phyloP scores from a whole-genome alignment of 768 basidiomycete genomes.

The Lactarius tabidus region DNA sequence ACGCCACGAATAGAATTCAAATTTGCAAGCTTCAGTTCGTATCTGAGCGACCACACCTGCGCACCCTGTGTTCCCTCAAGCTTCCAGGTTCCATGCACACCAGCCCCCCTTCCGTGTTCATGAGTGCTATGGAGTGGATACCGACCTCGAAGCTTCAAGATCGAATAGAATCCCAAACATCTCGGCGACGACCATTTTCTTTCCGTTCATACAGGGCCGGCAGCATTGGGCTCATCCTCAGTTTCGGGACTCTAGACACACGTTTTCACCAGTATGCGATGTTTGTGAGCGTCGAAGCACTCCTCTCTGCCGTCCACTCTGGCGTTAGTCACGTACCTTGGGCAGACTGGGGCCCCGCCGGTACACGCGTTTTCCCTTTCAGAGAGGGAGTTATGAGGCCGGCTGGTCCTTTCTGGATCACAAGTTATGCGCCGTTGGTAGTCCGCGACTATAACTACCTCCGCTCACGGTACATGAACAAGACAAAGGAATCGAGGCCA shows the following conservation, averaged over 20 bases:
- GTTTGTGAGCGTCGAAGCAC: slow-evolving; percentile 5
- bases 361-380: neutral
- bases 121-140: slow-evolving; percentile 7
- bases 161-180: neutral
- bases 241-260: neutral
- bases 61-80: slow-evolving; percentile 7
- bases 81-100: neutral
- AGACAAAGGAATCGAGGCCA: neutral
- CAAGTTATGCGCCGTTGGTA: slow-evolving; percentile 1
- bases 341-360: slow-evolving; percentile 14
- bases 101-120: neutral
- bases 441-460: slow-evolving; percentile 11
- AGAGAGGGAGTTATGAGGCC: neutral
- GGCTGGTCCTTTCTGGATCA: slow-evolving; percentile 16
- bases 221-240: slow-evolving; percentile 2
- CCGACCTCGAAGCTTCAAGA: neutral
- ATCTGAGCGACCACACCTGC: neutral
- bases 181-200: neutral
- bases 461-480: neutral
- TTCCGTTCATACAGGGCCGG: slow-evolving; percentile 15
- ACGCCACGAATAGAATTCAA: neutral
- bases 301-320: neutral
- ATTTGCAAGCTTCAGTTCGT: slow-evolving; percentile 7
- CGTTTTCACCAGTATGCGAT: neutral
- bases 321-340: neutral